Base-by-base conservation (phyloP, 495 filamentous ascomycete genomes). In the Penicillium silybi region DNA sequence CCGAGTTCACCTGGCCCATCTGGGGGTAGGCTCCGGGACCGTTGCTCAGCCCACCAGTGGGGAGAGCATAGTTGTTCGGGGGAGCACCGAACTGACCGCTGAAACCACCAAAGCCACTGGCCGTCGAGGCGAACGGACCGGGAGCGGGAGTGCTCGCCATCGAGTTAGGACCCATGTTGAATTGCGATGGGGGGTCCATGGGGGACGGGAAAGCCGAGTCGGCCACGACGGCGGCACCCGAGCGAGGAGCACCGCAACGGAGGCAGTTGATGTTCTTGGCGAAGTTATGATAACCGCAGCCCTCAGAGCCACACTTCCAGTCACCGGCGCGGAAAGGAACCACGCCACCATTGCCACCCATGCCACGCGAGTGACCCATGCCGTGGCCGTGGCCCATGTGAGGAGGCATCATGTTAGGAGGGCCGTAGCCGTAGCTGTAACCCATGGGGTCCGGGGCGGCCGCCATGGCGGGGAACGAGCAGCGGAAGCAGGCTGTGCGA, bases 221-320 rank as follows among this genome's bases (percentile, higher is more conserved):
- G 23, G 92, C 92, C 48, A 97, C 90, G 15, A 97, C 87, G 22
- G 92, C 90, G 46, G 93, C 93, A 47, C 87, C 87, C 46, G 91
- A 91, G 58, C 93, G 89, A 66, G 91, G 93, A 19, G 91, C 95
- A 62, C 93, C 93, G 62, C 93, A 98, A 47, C 93, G 88, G 46
- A 98, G 80, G 69, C 93, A 98, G 67, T 88, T 93, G 56, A 97
- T 92, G 64, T 98, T 98, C 80, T 98, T 98, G 40, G 93, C 93
- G 63, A 98, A 98, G 70, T 98, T 98, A 72, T 98, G 93, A 62
- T 98, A 98, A 27, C 88, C 90, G 67, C 93, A 98, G n/a, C 90
- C 90, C 63, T 97, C 92, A 34, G 90, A 92, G 41, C 93, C 93
- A 67, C 93, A 98, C 66, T 96, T 97, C 93, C 93, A 98, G 67